phyloP scores from a whole-genome alignment of 768 basidiomycete genomes.

The Mycena olivaceomarginata region DNA sequence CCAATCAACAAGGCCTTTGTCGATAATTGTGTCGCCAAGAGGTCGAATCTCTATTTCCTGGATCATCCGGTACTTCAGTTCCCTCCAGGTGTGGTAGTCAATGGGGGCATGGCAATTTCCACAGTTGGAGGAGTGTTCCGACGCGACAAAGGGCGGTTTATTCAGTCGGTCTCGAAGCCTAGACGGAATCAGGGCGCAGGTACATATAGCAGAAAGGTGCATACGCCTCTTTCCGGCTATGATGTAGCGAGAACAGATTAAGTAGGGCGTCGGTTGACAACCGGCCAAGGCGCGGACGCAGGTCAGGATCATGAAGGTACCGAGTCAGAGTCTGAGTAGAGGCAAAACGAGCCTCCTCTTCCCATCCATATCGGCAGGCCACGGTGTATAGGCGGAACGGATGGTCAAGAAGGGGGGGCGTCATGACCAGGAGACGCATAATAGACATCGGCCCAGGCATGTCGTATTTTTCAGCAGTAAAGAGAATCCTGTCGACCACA shows the following conservation, averaged over 20 bases:
- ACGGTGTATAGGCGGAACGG: slow-evolving; percentile 73
- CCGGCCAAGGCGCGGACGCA: slow-evolving; percentile 67
- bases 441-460: slow-evolving; percentile 80
- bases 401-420: slow-evolving; percentile 68
- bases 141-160: slow-evolving; percentile 74
- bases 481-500: slow-evolving; percentile 73
- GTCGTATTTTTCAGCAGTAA: slow-evolving; percentile 82
- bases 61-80: slow-evolving; percentile 75
- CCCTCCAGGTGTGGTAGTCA: slow-evolving; percentile 79
- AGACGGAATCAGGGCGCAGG: background rate
- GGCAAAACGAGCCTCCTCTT: slow-evolving; percentile 71
- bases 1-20: slow-evolving; percentile 72
- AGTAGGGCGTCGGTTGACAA: slow-evolving; percentile 72
- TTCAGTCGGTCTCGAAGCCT: slow-evolving; percentile 69
- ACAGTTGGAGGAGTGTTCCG: slow-evolving; percentile 62
- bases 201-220: slow-evolving; percentile 26
- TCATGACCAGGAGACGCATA: slow-evolving; percentile 74
- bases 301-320: slow-evolving; percentile 67
- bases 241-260: slow-evolving; percentile 74
- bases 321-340: slow-evolving; percentile 74
- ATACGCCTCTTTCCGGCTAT: slow-evolving; percentile 67
- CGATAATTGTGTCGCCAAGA: slow-evolving; percentile 74
- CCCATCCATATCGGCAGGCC: slow-evolving; percentile 77
- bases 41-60: slow-evolving; percentile 77
- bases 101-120: slow-evolving; percentile 68